Evolutionary conservation across 345 rosid species (phyloP), one percentile per base, ranked within the genome.

Genomic region (Carallia pectinifolia): DNA sequence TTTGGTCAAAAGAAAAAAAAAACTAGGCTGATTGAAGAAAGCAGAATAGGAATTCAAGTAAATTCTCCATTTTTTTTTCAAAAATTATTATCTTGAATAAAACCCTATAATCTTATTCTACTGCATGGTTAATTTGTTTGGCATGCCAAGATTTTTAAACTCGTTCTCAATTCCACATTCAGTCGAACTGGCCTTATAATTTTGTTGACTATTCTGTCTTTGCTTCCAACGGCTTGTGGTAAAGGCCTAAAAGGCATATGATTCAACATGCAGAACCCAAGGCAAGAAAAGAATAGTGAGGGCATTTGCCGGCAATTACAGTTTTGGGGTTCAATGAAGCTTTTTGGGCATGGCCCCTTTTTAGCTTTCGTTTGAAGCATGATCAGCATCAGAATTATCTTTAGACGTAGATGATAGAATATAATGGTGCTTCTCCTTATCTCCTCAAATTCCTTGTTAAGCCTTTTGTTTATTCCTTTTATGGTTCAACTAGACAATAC

Each of bases 271-370:
- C 61, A 80, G 33, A 56, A 59, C 31, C 29, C 72, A 77, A 77
- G 79, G 79, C 78, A 83, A 85, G 84, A 40, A 79, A 81, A 68
- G 81, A 76, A 82, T 74, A 69, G 12, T 12, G 3, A 31, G 52
- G 55, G 47, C 60, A 7, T 59, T 65, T 60, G 4, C 23, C 23
- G 68, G 68, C 39, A 50, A 69, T 59, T 71, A 5, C 53, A 60
- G 50, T 15, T 17, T 10, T 63, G 19, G 37, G 39, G 27, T 12
- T 6, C 29, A 39, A 44, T 0, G 50, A 12, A 16, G 50, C 79
- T 71, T 67, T 66, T 37, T 52, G 30, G 8, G 6, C 6, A 66
- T 53, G 71, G 64, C 62, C 79, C 67, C 19, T 4, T 55, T 30
- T 40, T 66, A 60, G 62, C 81, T 81, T 75, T 63, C 13, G 65